Base-by-base conservation (phyloP, 768 basidiomycete genomes). In the Macrolepiota albuminosa region DNA sequence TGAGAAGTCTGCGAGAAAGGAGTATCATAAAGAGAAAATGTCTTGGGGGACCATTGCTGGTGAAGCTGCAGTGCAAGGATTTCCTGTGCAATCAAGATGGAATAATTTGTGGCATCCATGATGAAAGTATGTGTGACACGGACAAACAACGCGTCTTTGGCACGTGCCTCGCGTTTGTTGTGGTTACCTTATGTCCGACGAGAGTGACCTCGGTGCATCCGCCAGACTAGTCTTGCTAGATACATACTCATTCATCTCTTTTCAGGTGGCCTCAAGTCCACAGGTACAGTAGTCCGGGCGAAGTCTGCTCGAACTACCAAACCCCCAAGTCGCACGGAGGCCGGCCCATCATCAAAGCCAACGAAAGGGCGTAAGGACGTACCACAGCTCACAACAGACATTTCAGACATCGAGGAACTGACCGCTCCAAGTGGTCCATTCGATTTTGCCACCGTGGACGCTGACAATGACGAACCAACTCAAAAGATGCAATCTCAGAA, bases 111-210 rank as follows among this genome's bases (percentile, higher is more conserved):
- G 21, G 21, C 21, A 21, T 21, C 21, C 21, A 21, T 21, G 21
- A 21, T 21, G 21, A 21, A 21, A 21, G 21, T 21, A 21, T 21
- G 21, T 21, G 21, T 36, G 6, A 26, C 34, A 18, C 21, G 21
- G 21, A 43, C 31, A 59, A 57, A 57, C 37, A 62, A 62, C 58
- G 58, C 64, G 64, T 54, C 42, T 39, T 47, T 13, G 11, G 48
- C 66, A 65, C 64, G 64, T 65, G 64, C 56, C 50, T 26, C 64
- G 66, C 64, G 64, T 64, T 67, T 55, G 62, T 63, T 65, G 52
- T 49, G 58, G 58, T 47, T 4, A 29, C n/a, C 48, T 45, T 45
- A 67, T 67, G 66, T 64, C 62, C 18, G 66, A 65, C 60, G 62
- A 58, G 45, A 55, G 62, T 37, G 66, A 67, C 24, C 54, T 67